Evolutionary conservation across 371 early-diverging fungal species (phyloP), one percentile per base, ranked within the genome.

Genomic region (Rhizomucor pusillus): DNA sequence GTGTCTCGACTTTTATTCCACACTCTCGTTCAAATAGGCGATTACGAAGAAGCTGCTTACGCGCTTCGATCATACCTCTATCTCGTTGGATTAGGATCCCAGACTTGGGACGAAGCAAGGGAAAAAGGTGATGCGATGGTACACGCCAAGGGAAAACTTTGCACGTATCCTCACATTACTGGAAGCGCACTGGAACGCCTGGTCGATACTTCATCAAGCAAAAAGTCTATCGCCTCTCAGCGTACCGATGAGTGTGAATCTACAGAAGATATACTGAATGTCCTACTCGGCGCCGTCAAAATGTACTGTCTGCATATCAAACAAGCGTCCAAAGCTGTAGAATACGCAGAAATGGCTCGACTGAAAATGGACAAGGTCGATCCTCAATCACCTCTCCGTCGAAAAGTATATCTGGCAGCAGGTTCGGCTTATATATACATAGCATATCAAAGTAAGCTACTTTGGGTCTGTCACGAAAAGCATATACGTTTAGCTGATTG

Each of bases 21-120:
- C 39, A 66, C 80, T 0, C 65, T 88, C 18, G 59, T 82, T 11
- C 70, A 68, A 16, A 52, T 84, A 22, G 89, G 90, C 18, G 82
- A 87, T 50, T 85, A 80, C 56, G 84, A 86, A 47, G 91, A 90
- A 65, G 89, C 89, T 0, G 73, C 77, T 14, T 57, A 80, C 62
- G 82, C 89, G 5, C 60, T 89, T 1, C 67, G 74, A 25, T 67
- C 83, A 1, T 90, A 90, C 58, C 60, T 79, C 49, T 69, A 76
- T 37, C 53, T 84, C 35, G 71, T 79, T 11, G 80, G 69, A 16
- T 36, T 69, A 1, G 19, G 41, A 19, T 41, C 41, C 5, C 41
- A 41, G 11, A 19, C 41, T 5, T 41, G 41, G 41, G 41, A 41
- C 41, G 41, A 41, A 14, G 19, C 16, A 16, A 14, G 41, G 14